Evolutionary conservation across 2,329 filamentous ascomycete genomes (phyloP).

Genomic region (Aspergillus ruber): DNA sequence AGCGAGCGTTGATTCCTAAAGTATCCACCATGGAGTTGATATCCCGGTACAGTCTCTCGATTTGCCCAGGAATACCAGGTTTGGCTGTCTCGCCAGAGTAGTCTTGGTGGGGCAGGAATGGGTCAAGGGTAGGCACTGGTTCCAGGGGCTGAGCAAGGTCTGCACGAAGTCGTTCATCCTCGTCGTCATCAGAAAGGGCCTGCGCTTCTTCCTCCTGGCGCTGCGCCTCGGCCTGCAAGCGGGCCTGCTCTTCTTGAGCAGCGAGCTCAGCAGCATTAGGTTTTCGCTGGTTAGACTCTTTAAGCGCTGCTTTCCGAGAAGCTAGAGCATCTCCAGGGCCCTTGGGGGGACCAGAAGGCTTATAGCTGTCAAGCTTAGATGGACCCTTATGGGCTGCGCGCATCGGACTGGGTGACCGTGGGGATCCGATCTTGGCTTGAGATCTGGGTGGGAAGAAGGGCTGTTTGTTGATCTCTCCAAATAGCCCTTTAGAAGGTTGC

Average conservation of each 20-base stretch:
- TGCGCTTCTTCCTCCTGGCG: constrained; percentile 28
- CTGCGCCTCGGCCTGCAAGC: constrained; percentile 26
- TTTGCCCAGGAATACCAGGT: constrained; percentile 44
- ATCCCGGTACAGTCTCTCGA: constrained; percentile 45
- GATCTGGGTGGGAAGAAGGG: constrained; percentile 31
- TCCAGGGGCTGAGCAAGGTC: constrained; percentile 39
- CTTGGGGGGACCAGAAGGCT: constrained; percentile 34
- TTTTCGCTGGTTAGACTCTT: constrained; percentile 22
- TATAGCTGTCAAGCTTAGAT: constrained; percentile 26
- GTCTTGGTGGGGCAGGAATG: constrained; percentile 45
- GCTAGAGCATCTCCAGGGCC: constrained; percentile 33
- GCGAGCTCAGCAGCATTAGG: constrained; percentile 16
- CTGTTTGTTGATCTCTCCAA: constrained; percentile 38
- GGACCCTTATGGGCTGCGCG: constrained; percentile 25
- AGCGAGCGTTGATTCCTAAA: constrained; percentile 76
- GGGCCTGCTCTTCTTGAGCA: constrained; percentile 21
- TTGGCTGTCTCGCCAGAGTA: constrained; percentile 39
- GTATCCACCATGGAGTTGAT: constrained; percentile 83
- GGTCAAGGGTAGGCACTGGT: constrained; percentile 39
- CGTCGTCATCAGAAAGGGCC: constrained; percentile 40
- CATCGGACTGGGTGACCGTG: constrained; percentile 44
- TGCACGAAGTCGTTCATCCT: constrained; percentile 42
- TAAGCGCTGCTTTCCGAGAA: constrained; percentile 34
- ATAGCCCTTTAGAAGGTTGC: constrained; percentile 28
- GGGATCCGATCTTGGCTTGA: constrained; percentile 27